Base-by-base conservation (phyloP, 106 monocot genomes). In the Xerophyta viscosa region DNA sequence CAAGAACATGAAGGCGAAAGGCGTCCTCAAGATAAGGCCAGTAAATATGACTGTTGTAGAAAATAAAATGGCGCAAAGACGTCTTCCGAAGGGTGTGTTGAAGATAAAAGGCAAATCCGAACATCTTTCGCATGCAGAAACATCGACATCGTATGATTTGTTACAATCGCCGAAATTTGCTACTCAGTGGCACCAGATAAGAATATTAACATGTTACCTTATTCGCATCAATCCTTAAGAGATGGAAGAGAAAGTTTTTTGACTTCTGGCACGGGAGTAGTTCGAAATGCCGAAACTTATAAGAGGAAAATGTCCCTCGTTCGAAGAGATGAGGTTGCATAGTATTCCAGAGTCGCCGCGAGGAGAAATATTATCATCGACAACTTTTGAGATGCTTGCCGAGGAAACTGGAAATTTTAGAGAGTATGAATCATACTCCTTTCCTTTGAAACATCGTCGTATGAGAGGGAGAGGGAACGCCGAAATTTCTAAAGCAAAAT, bases 1-100 rank as follows among this genome's bases (percentile, higher is more conserved):
- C 48, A 41, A 29, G 46, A 70, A 64, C 25, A 52, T 54, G 55
- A 87, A 78, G 48, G 76, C 73, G 44, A 79, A 77, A 61, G 75
- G 88, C 4, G 77, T 82, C 29, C 66, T 79, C 31, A 84, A 71
- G 62, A 49, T 71, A 46, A 88, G 78, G 65, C 48, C 65, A 30
- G 39, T 41, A 7, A 59, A 67, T 46, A 48, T 22, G 19, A 69
- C 54, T 55, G 63, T 61, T 37, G 53, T 29, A 22, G 45, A 60
- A 37, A 71, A 62, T 45, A 37, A 51, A 9, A 39, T 43, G 37
- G 25, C 62, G 30, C 71, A 48, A 53, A 71, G 68, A 52, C 57
- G 51, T 15, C 48, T 43, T 11, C 87, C 87, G 6, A 93, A 81
- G 64, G 93, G 93, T 36, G 75, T 94, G 19, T 60, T 94, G 52